A percentile compares a stretch with the other conserved stretches of the same genome.
These are phyloP conservation scores for Lycium ferocissimum DNA, from an alignment of 257 asterid species.

Conservation along the genomic window DNA sequence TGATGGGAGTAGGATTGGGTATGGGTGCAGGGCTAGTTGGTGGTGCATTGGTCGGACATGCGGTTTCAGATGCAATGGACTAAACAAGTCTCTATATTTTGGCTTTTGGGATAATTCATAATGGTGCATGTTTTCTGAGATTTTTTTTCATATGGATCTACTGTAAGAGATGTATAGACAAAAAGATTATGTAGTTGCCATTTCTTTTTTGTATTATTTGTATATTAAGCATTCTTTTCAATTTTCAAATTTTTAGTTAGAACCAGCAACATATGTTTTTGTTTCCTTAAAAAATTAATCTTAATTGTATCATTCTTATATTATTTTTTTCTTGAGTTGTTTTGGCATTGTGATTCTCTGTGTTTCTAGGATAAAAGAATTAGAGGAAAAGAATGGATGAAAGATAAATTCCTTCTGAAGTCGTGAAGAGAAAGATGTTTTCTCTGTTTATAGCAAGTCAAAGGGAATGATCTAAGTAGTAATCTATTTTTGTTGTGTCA, in stretches of 20 bases:
- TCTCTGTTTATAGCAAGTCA: not conserved
- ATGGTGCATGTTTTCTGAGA: not conserved
- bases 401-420: not conserved
- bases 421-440: not conserved
- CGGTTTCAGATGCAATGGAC: not conserved
- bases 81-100: not conserved
- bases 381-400: not conserved
- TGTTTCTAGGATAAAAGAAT: not conserved
- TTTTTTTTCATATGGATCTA: conserved; percentile 5
- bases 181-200: not conserved
- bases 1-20: conserved; percentile 1
- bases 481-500: not conserved
- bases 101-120: not conserved
- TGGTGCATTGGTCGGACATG: conserved; percentile 12
- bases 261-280: not conserved
- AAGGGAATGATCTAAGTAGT: not conserved
- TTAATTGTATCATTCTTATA: not conserved
- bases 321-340: not conserved
- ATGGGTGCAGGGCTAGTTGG: conserved; percentile 15
- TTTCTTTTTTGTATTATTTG: not conserved
- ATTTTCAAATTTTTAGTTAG: not conserved
- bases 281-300: not conserved
- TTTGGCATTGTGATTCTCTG: not conserved
- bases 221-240: not conserved
- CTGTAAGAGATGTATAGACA: not conserved